Evolutionary conservation across 2,329 filamentous ascomycete genomes (phyloP).

Genomic region (Fusarium verrucosum): DNA sequence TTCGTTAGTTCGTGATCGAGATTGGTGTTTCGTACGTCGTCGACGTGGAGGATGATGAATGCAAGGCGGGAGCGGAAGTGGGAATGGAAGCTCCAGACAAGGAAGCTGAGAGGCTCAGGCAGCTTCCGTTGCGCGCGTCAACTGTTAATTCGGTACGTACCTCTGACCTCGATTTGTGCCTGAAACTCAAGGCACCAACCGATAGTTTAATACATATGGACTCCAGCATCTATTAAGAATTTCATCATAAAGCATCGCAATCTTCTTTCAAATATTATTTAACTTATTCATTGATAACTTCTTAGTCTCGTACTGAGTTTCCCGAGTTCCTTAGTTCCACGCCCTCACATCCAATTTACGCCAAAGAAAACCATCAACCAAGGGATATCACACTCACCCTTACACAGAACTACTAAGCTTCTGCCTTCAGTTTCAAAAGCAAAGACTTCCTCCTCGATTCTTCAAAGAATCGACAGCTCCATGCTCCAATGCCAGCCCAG

Average conservation of each 20-base stretch:
- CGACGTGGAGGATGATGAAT: constrained; percentile 8
- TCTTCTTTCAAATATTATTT: background rate
- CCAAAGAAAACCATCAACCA: constrained; percentile 27
- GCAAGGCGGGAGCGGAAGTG: constrained; percentile 23
- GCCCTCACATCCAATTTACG: constrained; percentile 27
- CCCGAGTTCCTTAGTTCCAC: background rate
- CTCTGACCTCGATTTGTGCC: background rate
- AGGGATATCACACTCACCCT: constrained; percentile 31
- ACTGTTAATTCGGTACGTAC: constrained; percentile 34
- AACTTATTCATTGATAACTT: constrained; percentile 29
- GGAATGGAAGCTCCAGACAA: constrained; percentile 39
- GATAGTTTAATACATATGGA: background rate
- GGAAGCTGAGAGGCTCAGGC: constrained; percentile 50
- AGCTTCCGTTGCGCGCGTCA: constrained; percentile 57
- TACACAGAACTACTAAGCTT: background rate
- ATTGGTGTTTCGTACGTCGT: constrained; percentile 16
- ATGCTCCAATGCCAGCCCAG: constrained; percentile 5
- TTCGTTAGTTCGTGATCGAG: constrained; percentile 25
- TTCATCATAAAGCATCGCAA: background rate
- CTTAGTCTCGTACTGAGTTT: constrained; percentile 16
- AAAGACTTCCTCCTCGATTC: background rate
- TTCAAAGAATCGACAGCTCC: constrained; percentile 14
- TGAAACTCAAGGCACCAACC: constrained; percentile 1
- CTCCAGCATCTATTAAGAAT: background rate
- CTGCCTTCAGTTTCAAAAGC: background rate